Conservation (phyloP, 306 rosid genomes). For the Prunus persica region Prunus_persica_NCBIv2 NC_034014.1:21531001-21531500, state of each 20-base stretch:
- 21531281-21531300: neutral
- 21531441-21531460: too few species aligned
- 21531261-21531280: slow-evolving; percentile 14
- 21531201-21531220: too few species aligned
- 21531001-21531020: neutral
- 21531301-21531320: neutral
- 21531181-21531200: neutral
- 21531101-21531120: slow-evolving; percentile 14
- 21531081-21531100: neutral
- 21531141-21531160: too few species aligned
- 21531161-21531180: too few species aligned
- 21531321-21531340: neutral
- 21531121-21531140: slow-evolving; percentile 4
- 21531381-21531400: too few species aligned
- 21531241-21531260: slow-evolving; percentile 3
- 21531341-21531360: too few species aligned
- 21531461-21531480: too few species aligned
- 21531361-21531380: too few species aligned
- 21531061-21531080: too few species aligned
- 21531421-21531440: too few species aligned
- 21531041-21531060: neutral
- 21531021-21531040: neutral
- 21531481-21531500: too few species aligned
- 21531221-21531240: neutral
- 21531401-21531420: too few species aligned